phyloP scores from a whole-genome alignment of 192 early-diverging fungal species.

The Coemansia sp. region DNA sequence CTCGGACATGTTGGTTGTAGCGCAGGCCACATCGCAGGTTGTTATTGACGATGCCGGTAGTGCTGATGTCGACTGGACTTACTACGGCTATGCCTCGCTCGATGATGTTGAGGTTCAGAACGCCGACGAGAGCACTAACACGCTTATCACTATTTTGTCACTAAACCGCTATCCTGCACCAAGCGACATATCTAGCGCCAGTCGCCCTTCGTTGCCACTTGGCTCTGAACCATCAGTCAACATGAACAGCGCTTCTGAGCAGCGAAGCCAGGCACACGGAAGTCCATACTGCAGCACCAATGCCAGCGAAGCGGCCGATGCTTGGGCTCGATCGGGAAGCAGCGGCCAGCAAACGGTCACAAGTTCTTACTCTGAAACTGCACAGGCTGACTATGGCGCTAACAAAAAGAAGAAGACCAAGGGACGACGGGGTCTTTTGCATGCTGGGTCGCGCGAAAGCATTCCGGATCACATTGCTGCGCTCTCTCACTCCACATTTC shows the following conservation, averaged over 20 bases:
- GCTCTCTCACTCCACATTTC: slow-evolving; percentile 52
- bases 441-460: slow-evolving; percentile 41
- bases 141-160: slow-evolving; percentile 49
- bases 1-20: slow-evolving; percentile 43
- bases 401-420: slow-evolving; percentile 26
- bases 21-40: slow-evolving; percentile 38
- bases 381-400: neutral
- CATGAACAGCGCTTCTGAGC: slow-evolving; percentile 11
- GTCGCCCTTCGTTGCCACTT: slow-evolving; percentile 34
- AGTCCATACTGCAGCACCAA: slow-evolving; percentile 16
- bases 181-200: slow-evolving; percentile 1
- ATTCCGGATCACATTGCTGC: slow-evolving; percentile 50
- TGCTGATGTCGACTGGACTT: slow-evolving; percentile 38
- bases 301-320: slow-evolving; percentile 8
- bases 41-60: slow-evolving; percentile 26
- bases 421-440: slow-evolving; percentile 34
- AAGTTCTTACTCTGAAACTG: neutral
- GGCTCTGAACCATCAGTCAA: neutral
- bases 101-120: slow-evolving; percentile 53
- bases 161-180: slow-evolving; percentile 32
- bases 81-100: slow-evolving; percentile 42
- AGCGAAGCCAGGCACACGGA: slow-evolving; percentile 1
- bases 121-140: slow-evolving; percentile 45
- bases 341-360: slow-evolving; percentile 3
- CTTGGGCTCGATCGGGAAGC: slow-evolving; percentile 11